Conservation (phyloP, 768 basidiomycete genomes). For the Naematelia aurantialba region DNA sequence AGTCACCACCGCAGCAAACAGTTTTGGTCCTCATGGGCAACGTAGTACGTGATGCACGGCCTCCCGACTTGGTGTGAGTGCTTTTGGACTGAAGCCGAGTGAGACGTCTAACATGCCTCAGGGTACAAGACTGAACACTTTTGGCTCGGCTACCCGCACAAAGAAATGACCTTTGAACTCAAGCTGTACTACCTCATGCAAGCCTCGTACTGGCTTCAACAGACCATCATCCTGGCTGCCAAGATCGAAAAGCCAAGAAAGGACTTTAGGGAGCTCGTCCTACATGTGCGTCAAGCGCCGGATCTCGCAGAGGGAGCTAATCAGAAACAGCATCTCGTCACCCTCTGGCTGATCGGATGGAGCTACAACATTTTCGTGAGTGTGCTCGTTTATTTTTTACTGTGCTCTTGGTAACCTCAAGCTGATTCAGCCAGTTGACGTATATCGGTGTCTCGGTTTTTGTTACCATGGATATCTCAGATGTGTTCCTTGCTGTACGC, state of each 20-base stretch:
- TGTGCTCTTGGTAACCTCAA: conserved; percentile 32
- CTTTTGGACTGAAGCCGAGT: neutral
- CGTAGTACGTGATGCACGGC: conserved; percentile 75
- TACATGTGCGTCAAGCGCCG: conserved; percentile 56
- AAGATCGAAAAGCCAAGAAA: conserved; percentile 90
- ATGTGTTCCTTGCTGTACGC: conserved; percentile 75
- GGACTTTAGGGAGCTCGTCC: conserved; percentile 80
- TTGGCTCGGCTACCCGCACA: conserved; percentile 87
- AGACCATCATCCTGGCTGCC: conserved; percentile 74
- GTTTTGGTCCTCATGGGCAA: no score
- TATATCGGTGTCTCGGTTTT: conserved; percentile 86
- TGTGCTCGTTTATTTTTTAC: neutral
- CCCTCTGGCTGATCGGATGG: conserved; percentile 89
- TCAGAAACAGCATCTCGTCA: conserved; percentile 66
- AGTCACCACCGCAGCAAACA: no score
- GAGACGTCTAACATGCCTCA: neutral
- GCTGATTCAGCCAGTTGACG: conserved; percentile 56
- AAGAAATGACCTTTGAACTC: conserved; percentile 76
- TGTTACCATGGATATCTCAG: conserved; percentile 95
- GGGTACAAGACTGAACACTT: conserved; percentile 65
- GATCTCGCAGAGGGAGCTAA: neutral
- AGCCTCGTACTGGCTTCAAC: conserved; percentile 89
- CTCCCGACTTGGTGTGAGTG: conserved; percentile 79
- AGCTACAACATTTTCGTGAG: conserved; percentile 45
- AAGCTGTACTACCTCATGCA: conserved; percentile 95